Base-by-base conservation (phyloP, 805 yeast genomes). In the Spathaspora sp. region DNA sequence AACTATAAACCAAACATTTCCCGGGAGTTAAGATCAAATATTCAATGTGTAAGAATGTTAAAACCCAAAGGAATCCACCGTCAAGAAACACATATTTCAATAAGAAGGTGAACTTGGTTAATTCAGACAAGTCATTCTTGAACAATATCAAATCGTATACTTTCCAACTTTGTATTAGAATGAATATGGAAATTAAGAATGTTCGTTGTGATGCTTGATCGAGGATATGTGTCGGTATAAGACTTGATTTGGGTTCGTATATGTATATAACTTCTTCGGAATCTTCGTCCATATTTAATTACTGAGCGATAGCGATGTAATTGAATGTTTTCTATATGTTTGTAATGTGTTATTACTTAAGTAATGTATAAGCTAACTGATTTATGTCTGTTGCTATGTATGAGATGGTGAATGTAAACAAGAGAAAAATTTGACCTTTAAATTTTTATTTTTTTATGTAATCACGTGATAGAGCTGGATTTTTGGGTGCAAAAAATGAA, bases 131-230 rank as follows among this genome's bases (percentile, higher is more conserved):
- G 42, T 14, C 44, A 14, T 40, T 20, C 11, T 35, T 32, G 4
- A 88, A 68, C 19, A 82, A 64, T 32, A 85, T 68, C 42, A 88
- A 67, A 63, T 89, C 96, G 58, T 87, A 88, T 1, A 89, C 51
- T 63, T 94, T 93, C 81, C 87, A 87, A n/a, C 89, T 81, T 66
- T 92, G 97, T n/a, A 93, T 75, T 32, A 87, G 73, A 1, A 80
- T 72, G 62, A 90, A 89, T 10, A 88, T 54, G 1, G 89, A 79
- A n/a, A 85, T 65, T 2, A 83, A 77, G 50, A 89, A 77, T 35
- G 83, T 66, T 54, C 97, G 73, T 66, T 93, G 99, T 12, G 88
- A 81, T 1, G 89, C 89, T 5, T 81, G 80, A 56, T 90, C 96
- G 23, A 92, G 63, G 1, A 84, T 72, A 6, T 77, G 69, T 14